Base-by-base conservation (phyloP, 1,284 basidiomycete species). In the Phylloboletellus chloephorus region DNA sequence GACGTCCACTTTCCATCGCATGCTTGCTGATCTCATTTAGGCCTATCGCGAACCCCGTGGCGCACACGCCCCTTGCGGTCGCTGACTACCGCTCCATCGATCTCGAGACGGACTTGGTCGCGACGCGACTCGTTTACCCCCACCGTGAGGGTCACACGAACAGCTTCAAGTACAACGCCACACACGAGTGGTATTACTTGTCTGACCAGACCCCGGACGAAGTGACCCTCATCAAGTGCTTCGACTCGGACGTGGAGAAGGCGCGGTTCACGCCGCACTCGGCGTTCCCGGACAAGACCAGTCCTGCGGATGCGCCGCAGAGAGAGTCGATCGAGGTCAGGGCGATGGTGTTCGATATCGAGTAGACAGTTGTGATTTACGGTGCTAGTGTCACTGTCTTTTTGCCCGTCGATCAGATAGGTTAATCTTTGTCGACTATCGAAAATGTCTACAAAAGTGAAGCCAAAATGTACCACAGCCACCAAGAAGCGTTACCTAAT, bases 151-250 rank as follows among this genome's bases (percentile, higher is more conserved):
- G 53, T 16, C n/a, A 51, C 23, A 51, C 39, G 15, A 51, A 40
- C 13, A 48, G 21, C 43, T 26, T 56, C 38, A 46, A 41, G 39
- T 58, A 67, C 51, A 68, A 66, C 41, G 61, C 67, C 2, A 39
- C 52, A 12, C 71, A 74, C 48, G 53, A 53, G 43, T 75, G 69
- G 71, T 71, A 72, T 51, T 76, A 72, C 58, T 54, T 74, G 31
- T 60, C 62, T 9, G 64, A 66, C 33, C 66, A 74, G 62, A 64
- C 61, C 0, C 71, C 72, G 0, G 64, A 73, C 17, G 71, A 77
- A 53, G 66, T 71, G 12, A 63, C 64, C 15, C 52, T 76, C 35
- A 67, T 76, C 54, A 75, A 75, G 61, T 71, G 68, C 55, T 72
- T 62, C 43, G 69, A 72, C 49, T 68, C 69, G 9, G 61, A 67